Base-by-base conservation (phyloP, 2,329 filamentous ascomycete genomes). In the Fusarium fracticaudum region DNA sequence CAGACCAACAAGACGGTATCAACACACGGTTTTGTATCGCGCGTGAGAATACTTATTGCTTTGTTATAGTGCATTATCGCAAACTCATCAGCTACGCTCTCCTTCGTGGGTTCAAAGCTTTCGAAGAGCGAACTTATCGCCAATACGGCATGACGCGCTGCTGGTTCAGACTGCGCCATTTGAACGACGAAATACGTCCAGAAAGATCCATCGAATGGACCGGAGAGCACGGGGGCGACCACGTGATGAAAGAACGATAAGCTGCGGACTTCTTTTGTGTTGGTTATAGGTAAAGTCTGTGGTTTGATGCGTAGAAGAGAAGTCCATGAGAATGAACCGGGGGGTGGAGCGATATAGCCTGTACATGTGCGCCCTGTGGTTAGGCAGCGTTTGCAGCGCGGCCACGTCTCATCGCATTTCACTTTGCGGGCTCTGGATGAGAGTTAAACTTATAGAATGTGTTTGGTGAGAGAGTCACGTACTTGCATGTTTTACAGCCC, bases 351-450 rank as follows among this genome's bases (percentile, higher is more conserved):
- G n/a, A 78, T 70, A 45, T 91, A 90, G 60, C 88, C 88, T 77
- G 89, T 87, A 74, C 88, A 90, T 69, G 84, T 84, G 26, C 88
- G 84, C 8, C 87, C 86, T 6, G 87, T 88, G 24, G 84, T 86
- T 6, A 81, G 85, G 76, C 88, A 90, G 45, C 86, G 84, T 43
- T 83, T 79, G 73, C 88, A 90, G 48, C 77, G 80, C 4, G 88
- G 88, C 69, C 86, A 87, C 9, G 79, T 80, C 79, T 90, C 88
- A 72, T 89, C 88, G 76, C 88, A 90, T 78, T 90, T 90, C 59
- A 90, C 85, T 65, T 87, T 87, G 44, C 88, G 86, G 33, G 87
- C 85, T 79, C 87, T 89, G 44, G 26, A 12, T 8, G 37, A 26
- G 17, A 45, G n/a, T 14, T 14, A 38, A n/a, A 22, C 45, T 26